Conservation (phyloP, 1,139 yeast genomes). For the Geotrichum bryndzae region DNA sequence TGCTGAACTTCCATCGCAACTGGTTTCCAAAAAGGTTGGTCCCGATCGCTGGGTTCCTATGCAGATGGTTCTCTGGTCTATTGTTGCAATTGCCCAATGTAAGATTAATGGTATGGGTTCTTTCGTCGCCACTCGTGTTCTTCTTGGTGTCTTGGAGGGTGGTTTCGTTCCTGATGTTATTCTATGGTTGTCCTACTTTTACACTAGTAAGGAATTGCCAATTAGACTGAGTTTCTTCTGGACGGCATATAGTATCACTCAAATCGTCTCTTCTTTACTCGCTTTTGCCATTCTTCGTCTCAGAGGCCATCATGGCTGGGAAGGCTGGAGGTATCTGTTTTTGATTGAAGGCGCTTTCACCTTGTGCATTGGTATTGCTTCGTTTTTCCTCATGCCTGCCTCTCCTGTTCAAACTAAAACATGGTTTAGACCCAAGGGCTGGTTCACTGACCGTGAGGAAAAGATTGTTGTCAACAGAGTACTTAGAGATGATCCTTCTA, state of each 20-base stretch:
- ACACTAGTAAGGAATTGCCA: conserved; percentile 45
- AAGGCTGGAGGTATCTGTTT: conserved; percentile 57
- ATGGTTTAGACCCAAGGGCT: conserved; percentile 47
- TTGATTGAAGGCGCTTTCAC: conserved; percentile 51
- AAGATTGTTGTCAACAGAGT: conserved; percentile 55
- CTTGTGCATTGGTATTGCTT: conserved; percentile 43
- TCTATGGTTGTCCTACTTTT: conserved; percentile 50
- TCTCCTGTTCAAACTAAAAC: conserved; percentile 49
- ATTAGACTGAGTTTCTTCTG: conserved; percentile 47
- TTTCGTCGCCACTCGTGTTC: conserved; percentile 41
- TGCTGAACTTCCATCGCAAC: conserved; percentile 51
- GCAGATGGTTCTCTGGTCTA: conserved; percentile 47
- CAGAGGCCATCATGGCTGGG: conserved; percentile 36
- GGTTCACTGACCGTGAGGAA: conserved; percentile 55
- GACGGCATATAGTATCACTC: conserved; percentile 33
- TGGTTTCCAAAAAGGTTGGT: conserved; percentile 47
- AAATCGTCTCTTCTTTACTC: conserved; percentile 35
- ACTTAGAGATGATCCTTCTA: conserved; percentile 58
- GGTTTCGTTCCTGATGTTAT: conserved; percentile 52
- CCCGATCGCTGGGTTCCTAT: conserved; percentile 52
- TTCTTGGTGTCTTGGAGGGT: conserved; percentile 47
- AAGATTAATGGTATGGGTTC: conserved; percentile 36
- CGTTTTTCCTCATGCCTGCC: conserved; percentile 51
- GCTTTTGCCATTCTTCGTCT: conserved; percentile 44
- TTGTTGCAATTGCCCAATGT: conserved; percentile 45